Base-by-base conservation (phyloP, 139 green algal genomes). In the Prasinococcaceae sp. region DNA sequence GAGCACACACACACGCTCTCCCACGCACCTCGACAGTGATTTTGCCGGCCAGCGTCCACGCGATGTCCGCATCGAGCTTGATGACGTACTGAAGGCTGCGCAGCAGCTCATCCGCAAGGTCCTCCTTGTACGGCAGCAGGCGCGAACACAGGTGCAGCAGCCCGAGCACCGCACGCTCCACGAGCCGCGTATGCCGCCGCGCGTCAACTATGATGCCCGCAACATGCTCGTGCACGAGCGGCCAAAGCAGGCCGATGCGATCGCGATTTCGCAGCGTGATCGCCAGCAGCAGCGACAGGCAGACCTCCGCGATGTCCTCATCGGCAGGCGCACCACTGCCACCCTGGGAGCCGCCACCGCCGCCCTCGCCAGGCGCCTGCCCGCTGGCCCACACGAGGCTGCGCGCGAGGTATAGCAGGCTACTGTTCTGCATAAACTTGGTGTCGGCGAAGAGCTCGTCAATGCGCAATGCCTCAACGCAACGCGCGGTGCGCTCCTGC, bases 201-300 rank as follows among this genome's bases (percentile, higher is more conserved):
- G 60, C 44, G 9, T 53, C 53, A 10, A 58, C 74, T 44, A 82
- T 48, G 30, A 86, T 75, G 28, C 19, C 44, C 1, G 26, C 47
- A 3, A 73, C 40, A 45, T 84, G 66, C 12, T 88, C 82, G 36
- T 83, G 79, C 37, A 92, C 67, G 5, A 71, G 62, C 8, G 47
- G 78, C 85, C 87, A 94, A 32, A 94, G 68, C 36, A 85, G 61
- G 14, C 56, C 56, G 23, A 92, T 71, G 26, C 87, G 76, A 58
- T 94, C 88, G 0, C 86, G 61, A 68, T 95, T 96, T 44, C 81
- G 73, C 52, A 95, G 59, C 40, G 86, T 73, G 41, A 95, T 66
- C 14, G 70, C 68, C 26, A 93, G 75, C 30, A 94, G 70, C 49
- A 95, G 74, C 58, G 95, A 85, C 51, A 94, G 58, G 58, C 81